Evolutionary conservation across 1,284 basidiomycete genomes (phyloP), one percentile per base, ranked within the genome.

Genomic region (Blastosporella zonata): DNA sequence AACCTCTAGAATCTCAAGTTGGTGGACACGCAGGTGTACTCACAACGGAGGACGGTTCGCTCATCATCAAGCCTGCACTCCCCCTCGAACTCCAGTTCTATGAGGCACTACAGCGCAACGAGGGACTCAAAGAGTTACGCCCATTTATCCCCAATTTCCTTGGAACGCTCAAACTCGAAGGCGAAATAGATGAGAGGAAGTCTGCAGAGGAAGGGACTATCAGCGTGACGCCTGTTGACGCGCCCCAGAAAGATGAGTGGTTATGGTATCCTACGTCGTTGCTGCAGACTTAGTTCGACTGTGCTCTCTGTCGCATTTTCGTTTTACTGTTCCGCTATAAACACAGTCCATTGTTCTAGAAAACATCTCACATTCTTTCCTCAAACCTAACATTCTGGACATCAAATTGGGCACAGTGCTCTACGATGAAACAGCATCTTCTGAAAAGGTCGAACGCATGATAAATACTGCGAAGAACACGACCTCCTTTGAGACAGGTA

Each of bases 321-420:
- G 28, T 38, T 49, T 18, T 6, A 25, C 37, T 17, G n/a, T 28
- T 29, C 12, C 13, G 23, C 38, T 6, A 45, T 48, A n/a, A 55
- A 62, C 36, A 78, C 79, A 93, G 70, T 84, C 78, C 52, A 71
- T 97, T 49, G 92, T 97, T 20, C 68, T 98, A 4, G 87, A 95
- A 68, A 97, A 98, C 64, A 71, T 96, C 6, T 72, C 87, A 1
- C 68, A 84, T 56, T 63, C 76, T 0, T 97, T 93, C 70, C 59
- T 67, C 21, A 85, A 83, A 63, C 93, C 95, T 2, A 93, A 89
- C 59, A 82, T 97, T 45, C 73, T 97, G 20, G 96, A 98, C 64
- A 75, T 93, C 66, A 98, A 97, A 67, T 84, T 98, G 17, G 95
- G 95, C 0, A 93, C 88, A 0, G 75, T 89, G 6, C 76, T 97